Evolutionary conservation across 768 basidiomycete genomes (phyloP).

Genomic region (Neoboletus brunneissimus): DNA sequence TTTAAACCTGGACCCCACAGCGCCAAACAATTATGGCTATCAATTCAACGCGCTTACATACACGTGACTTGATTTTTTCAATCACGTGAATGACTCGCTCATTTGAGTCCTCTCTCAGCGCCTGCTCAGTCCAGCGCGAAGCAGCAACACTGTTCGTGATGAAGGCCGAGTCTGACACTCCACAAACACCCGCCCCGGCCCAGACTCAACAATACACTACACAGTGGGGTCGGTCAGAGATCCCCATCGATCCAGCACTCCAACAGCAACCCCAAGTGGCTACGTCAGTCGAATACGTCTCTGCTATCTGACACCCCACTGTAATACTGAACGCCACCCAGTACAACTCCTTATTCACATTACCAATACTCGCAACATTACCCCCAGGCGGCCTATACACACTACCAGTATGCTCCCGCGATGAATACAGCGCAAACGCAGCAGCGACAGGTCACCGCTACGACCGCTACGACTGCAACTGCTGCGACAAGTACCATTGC

Average conservation of each 20-base stretch:
- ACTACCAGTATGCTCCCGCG: conserved; percentile 41
- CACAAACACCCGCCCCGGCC: conserved; percentile 33
- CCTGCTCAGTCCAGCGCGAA: neutral
- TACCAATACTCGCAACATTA: conserved; percentile 42
- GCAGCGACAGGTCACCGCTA: conserved; percentile 25
- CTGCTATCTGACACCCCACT: neutral
- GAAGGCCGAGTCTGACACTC: conserved; percentile 43
- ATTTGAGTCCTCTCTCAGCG: no score
- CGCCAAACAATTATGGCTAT: conserved; percentile 18
- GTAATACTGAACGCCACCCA: conserved; percentile 21
- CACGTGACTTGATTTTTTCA: conserved; percentile 23
- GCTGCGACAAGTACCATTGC: conserved; percentile 21
- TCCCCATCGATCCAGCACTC: conserved; percentile 66
- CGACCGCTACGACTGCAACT: conserved; percentile 13
- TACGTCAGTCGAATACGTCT: conserved; percentile 35
- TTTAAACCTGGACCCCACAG: conserved; percentile 19
- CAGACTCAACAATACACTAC: conserved; percentile 35
- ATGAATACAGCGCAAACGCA: conserved; percentile 32
- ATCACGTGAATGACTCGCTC: neutral
- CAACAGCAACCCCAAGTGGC: conserved; percentile 54
- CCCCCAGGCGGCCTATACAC: conserved; percentile 37
- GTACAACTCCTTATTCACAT: conserved; percentile 49
- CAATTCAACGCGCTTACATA: conserved; percentile 8
- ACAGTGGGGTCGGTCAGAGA: conserved; percentile 47
- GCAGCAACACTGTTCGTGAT: conserved; percentile 18